These are phyloP conservation scores for Petunia hybrid DNA, from an alignment of 305 asterid genomes.

Conservation along the genomic window DNA sequence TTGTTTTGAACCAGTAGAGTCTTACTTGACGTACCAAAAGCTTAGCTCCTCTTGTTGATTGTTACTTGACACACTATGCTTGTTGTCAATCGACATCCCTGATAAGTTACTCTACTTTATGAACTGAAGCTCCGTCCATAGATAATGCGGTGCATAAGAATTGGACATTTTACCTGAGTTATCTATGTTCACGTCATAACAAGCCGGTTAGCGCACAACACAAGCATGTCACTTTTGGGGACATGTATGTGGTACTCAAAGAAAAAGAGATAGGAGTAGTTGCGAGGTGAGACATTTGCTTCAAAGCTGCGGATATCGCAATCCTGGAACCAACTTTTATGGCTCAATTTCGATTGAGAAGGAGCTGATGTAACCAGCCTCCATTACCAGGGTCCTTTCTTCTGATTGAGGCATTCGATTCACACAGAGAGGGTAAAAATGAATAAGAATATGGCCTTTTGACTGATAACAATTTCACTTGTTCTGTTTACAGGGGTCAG, in stretches of 20 bases:
- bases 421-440: neutral
- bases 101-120: neutral
- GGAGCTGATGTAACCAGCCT: neutral
- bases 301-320: neutral
- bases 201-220: neutral
- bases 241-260: neutral
- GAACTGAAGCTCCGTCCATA: conserved; percentile 10
- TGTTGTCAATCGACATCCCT: neutral
- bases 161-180: too few relatives aligned
- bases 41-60: neutral
- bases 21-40: neutral
- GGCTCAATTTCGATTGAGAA: neutral
- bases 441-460: neutral
- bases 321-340: neutral
- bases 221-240: neutral
- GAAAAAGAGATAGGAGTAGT: neutral
- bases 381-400: neutral
- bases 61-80: neutral
- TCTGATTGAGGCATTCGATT: neutral
- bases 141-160: neutral
- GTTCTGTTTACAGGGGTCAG: conserved; percentile 33
- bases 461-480: neutral
- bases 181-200: neutral
- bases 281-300: neutral
- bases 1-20: neutral